Conservation (phyloP, 192 early-diverging fungal species). For the Rhizoclosmatium sp. region DNA sequence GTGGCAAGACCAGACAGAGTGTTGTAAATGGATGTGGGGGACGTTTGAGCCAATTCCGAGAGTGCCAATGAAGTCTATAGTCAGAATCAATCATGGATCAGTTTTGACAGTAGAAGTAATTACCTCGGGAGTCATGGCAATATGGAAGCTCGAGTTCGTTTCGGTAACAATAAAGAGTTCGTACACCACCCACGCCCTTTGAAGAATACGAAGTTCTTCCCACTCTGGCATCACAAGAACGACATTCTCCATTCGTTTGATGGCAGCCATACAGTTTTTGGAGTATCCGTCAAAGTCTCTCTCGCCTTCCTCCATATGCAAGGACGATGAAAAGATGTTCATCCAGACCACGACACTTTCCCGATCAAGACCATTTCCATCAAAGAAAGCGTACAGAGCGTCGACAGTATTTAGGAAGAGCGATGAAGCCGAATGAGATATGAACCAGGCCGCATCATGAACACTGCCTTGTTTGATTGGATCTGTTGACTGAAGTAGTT, state of each 20-base stretch:
- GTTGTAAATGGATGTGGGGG: too few species aligned
- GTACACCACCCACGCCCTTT: constrained; percentile 39
- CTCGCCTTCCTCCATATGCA: constrained; percentile 14
- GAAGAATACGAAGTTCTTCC: constrained; percentile 27
- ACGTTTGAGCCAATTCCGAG: too few species aligned
- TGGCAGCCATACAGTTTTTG: constrained; percentile 32
- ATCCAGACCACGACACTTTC: constrained; percentile 33
- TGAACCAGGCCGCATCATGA: constrained; percentile 30
- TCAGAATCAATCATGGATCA: background rate
- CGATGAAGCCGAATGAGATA: constrained; percentile 37
- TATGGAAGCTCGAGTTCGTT: constrained; percentile 26
- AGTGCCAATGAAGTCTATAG: background rate
- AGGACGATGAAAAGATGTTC: constrained; percentile 38
- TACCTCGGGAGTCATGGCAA: constrained; percentile 22
- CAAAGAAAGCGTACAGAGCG: constrained; percentile 37
- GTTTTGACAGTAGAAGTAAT: background rate
- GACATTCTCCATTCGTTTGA: constrained; percentile 29
- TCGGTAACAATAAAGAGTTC: constrained; percentile 29
- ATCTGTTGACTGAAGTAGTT: background rate
- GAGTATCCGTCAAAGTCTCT: constrained; percentile 18
- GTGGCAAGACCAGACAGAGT: background rate
- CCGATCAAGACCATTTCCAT: constrained; percentile 1
- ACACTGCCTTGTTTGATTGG: background rate
- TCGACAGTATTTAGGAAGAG: constrained; percentile 37
- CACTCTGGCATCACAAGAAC: constrained; percentile 36